These are phyloP conservation scores for Gossypium turneri DNA, from an alignment of 345 rosid species.

Conservation along the genomic window DNA sequence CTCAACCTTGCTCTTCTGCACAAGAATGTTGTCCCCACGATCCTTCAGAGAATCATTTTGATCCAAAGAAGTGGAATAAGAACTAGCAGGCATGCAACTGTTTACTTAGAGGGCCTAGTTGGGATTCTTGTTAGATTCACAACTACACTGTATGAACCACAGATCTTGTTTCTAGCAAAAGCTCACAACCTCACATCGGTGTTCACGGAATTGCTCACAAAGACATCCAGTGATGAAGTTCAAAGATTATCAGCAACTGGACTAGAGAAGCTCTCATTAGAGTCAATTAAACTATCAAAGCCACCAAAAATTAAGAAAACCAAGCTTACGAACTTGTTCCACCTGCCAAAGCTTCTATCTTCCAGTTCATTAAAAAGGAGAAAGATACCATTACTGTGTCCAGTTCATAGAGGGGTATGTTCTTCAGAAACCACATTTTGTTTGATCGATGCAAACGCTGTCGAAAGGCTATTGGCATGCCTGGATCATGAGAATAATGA, in stretches of 20 bases:
- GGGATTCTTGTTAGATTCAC: slow-evolving; percentile 88
- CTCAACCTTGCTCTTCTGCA: slow-evolving; percentile 66
- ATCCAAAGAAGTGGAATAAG: slow-evolving; percentile 57
- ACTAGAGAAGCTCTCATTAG: slow-evolving; percentile 72
- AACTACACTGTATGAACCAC: slow-evolving; percentile 69
- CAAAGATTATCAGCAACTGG: slow-evolving; percentile 78
- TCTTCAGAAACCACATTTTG: slow-evolving; percentile 81
- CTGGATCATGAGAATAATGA: slow-evolving; percentile 66
- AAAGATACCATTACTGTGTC: slow-evolving; percentile 37
- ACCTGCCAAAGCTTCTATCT: slow-evolving; percentile 42
- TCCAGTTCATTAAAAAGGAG: slow-evolving; percentile 44
- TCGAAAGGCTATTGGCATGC: slow-evolving; percentile 65
- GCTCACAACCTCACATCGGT: slow-evolving; percentile 59
- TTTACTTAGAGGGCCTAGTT: slow-evolving; percentile 75
- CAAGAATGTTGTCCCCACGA: slow-evolving; percentile 43
- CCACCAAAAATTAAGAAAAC: slow-evolving; percentile 40
- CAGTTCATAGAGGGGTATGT: slow-evolving; percentile 77
- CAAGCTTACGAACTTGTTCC: slow-evolving; percentile 42
- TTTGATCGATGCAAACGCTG: slow-evolving; percentile 77
- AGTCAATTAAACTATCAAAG: slow-evolving; percentile 54
- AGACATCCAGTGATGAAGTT: slow-evolving; percentile 73
- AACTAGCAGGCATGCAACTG: slow-evolving; percentile 56
- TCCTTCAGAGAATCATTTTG: slow-evolving; percentile 49
- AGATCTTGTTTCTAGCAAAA: slow-evolving; percentile 55
- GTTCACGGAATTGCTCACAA: slow-evolving; percentile 70